Conservation (phyloP, 345 rosid genomes). For the Pugionium dolabratum region DNA sequence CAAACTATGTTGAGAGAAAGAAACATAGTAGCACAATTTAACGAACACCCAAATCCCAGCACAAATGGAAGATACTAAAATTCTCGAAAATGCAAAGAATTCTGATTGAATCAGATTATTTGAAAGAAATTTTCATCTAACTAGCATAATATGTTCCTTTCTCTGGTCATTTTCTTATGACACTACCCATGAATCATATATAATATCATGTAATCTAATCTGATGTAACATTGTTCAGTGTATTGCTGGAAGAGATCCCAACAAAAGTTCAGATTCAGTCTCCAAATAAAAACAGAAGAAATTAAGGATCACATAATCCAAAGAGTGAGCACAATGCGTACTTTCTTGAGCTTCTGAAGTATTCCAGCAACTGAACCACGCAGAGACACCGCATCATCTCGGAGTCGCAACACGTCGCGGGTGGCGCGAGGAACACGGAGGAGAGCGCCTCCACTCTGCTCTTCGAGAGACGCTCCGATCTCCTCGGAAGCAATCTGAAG, state of each 20-base stretch:
- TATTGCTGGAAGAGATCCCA: slow-evolving; percentile 21
- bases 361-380: slow-evolving; percentile 78
- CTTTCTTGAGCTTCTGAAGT: slow-evolving; percentile 93
- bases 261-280: slow-evolving; percentile 14
- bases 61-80: not conserved
- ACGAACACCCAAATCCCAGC: not conserved
- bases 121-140: not conserved
- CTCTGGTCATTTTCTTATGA: not conserved
- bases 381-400: slow-evolving; percentile 87
- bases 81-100: not conserved
- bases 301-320: not conserved
- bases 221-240: not conserved
- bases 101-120: not conserved
- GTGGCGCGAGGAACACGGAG: slow-evolving; percentile 96
- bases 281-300: not conserved
- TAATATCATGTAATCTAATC: slow-evolving; percentile 2
- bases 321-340: slow-evolving; percentile 26
- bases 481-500: slow-evolving; percentile 97
- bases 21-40: not conserved
- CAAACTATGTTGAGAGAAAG: not conserved
- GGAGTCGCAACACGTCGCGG: slow-evolving; percentile 88
- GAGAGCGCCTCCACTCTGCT: slow-evolving; percentile 81
- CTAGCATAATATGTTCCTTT: not conserved
- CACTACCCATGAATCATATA: not conserved
- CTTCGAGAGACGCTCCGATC: slow-evolving; percentile 94